A percentile compares a stretch with the other conserved stretches of the same genome.
These are phyloP conservation scores for Metschnikowia continentalis DNA, from an alignment of 805 yeast genomes.

Conservation along the genomic window DNA sequence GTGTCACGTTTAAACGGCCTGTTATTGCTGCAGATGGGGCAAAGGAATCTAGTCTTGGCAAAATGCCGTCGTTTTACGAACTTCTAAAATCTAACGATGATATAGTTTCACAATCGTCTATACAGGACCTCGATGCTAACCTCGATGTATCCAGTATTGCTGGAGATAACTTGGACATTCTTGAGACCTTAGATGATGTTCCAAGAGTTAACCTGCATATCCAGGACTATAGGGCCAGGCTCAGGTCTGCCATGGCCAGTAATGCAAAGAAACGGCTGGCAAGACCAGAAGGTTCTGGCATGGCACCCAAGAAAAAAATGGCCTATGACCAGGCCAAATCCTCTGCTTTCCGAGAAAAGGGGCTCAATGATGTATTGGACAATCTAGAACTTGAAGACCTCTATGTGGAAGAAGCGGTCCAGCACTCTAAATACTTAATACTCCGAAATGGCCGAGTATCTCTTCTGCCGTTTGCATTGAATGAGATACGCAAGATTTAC, in stretches of 20 bases:
- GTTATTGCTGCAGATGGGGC: constrained; percentile 10
- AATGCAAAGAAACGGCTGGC: neutral
- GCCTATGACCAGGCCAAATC: neutral
- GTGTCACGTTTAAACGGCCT: constrained; percentile 33
- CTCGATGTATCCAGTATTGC: constrained; percentile 8
- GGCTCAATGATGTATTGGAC: neutral
- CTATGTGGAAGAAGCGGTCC: neutral
- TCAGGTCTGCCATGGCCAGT: neutral
- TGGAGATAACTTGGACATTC: constrained; percentile 17
- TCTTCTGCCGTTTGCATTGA: constrained; percentile 5
- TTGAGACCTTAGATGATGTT: neutral
- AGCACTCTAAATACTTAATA: neutral
- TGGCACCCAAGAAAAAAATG: neutral
- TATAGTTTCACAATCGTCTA: constrained; percentile 9
- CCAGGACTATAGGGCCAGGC: constrained; percentile 1
- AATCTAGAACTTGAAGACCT: neutral
- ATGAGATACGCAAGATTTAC: constrained; percentile 1
- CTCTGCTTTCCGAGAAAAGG: neutral
- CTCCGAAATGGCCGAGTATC: neutral
- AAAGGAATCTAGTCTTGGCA: neutral
- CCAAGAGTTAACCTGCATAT: constrained; percentile 4
- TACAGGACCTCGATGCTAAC: constrained; percentile 11
- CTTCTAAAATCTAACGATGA: constrained; percentile 8
- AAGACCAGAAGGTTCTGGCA: neutral
- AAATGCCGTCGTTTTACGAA: constrained; percentile 15